These are phyloP conservation scores for Spathaspora boniae DNA, from an alignment of 805 yeast genomes.

Conservation along the genomic window DNA sequence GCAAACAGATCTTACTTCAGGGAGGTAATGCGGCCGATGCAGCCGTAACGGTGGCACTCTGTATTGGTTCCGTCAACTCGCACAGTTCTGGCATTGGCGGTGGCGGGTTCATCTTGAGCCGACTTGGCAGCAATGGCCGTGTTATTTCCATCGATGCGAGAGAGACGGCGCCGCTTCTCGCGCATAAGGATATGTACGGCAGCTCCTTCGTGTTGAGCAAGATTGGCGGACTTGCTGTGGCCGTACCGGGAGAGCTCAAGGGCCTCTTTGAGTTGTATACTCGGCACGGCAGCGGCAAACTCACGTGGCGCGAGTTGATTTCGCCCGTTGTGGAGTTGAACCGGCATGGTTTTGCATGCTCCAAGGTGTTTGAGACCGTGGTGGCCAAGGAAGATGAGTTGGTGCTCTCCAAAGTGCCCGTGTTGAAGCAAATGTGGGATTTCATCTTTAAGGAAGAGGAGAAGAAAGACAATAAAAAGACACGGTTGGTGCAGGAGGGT, in stretches of 20 bases:
- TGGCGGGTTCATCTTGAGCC: constrained; percentile 66
- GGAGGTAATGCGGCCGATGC: constrained; percentile 93
- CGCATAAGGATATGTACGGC: constrained; percentile 64
- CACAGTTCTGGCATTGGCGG: constrained; percentile 93
- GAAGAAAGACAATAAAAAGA: constrained; percentile 9
- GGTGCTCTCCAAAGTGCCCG: constrained; percentile 26
- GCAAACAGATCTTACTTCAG: constrained; percentile 46
- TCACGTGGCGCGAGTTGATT: constrained; percentile 70
- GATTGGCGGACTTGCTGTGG: constrained; percentile 86
- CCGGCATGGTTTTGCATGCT: constrained; percentile 55
- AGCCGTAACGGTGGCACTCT: constrained; percentile 80
- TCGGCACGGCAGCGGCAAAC: constrained; percentile 65
- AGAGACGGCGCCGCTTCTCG: constrained; percentile 73
- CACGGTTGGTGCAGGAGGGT: constrained; percentile 43
- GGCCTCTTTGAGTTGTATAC: constrained; percentile 67
- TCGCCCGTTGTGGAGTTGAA: constrained; percentile 71
- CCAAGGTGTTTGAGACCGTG: constrained; percentile 26
- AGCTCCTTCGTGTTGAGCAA: constrained; percentile 46
- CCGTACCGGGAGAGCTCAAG: constrained; percentile 85
- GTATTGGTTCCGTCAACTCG: constrained; percentile 81
- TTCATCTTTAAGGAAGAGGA: constrained; percentile 42
- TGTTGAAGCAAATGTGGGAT: constrained; percentile 47
- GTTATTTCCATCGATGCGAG: constrained; percentile 76
- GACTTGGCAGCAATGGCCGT: constrained; percentile 28
- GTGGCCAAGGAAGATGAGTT: constrained; percentile 27